Evolutionary conservation across 176 grass and related monocot genomes (phyloP).

Genomic region (Cenchrus americanus): DNA sequence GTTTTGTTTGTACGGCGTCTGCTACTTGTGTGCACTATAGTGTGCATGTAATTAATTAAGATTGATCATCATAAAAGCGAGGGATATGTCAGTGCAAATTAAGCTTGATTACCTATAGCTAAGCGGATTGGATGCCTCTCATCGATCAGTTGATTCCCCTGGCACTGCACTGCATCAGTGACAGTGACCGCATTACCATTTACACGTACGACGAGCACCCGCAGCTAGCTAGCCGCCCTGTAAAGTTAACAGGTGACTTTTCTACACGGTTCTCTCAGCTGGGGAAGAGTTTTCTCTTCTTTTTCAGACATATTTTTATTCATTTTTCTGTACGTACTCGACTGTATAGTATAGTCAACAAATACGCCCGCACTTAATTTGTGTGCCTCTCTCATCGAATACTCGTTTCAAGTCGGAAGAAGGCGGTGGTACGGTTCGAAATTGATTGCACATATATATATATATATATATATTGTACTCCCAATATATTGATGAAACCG

Average conservation of each 20-base stretch:
- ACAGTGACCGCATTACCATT: neutral
- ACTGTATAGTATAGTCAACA: slow-evolving; percentile 3
- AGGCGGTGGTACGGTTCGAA: neutral
- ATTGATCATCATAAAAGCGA: too few species aligned
- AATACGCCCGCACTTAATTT: neutral
- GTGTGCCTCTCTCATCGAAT: slow-evolving; percentile 10
- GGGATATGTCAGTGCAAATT: too few species aligned
- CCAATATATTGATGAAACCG: slow-evolving; percentile 2
- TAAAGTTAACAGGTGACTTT: neutral
- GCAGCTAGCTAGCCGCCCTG: neutral
- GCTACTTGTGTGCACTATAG: too few species aligned
- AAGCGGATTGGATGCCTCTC: too few species aligned
- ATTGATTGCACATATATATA: slow-evolving; percentile 9
- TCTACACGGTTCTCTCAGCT: neutral
- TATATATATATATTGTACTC: slow-evolving; percentile 3
- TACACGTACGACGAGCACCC: neutral
- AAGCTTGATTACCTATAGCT: too few species aligned
- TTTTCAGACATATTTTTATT: neutral
- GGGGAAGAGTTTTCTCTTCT: neutral
- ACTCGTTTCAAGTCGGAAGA: neutral
- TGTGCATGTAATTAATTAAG: too few species aligned
- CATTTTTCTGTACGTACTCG: neutral
- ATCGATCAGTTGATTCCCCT: neutral
- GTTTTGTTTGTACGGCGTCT: too few species aligned
- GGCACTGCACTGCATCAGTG: neutral